Evolutionary conservation across 495 filamentous ascomycete genomes (phyloP).

Genomic region (Venustampulla echinocandica): DNA sequence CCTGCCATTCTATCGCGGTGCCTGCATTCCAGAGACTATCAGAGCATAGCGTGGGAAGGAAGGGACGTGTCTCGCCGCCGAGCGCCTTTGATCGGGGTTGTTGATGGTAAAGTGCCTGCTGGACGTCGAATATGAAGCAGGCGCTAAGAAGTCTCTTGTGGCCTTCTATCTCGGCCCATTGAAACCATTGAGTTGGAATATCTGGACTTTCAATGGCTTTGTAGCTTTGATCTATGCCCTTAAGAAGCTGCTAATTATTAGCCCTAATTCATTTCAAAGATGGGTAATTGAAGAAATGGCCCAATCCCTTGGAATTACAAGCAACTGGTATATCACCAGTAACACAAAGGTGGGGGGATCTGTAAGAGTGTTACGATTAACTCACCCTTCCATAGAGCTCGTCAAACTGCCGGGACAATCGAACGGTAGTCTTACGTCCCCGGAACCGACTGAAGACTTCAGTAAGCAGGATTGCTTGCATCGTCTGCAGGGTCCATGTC

Average conservation of each 20-base stretch:
- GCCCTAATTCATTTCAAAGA: too few relatives aligned
- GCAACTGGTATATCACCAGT: too few relatives aligned
- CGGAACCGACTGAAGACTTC: slow-evolving; percentile 46
- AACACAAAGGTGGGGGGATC: too few relatives aligned
- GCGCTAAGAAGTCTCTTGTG: slow-evolving; percentile 39
- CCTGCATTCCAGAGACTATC: slow-evolving; percentile 20
- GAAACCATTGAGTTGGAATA: slow-evolving; percentile 27
- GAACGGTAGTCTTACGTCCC: slow-evolving; percentile 35
- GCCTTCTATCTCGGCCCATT: slow-evolving; percentile 40
- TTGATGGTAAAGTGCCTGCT: slow-evolving; percentile 41
- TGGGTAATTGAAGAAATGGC: too few relatives aligned
- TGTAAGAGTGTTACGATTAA: slow-evolving; percentile 25
- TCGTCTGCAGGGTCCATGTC: slow-evolving; percentile 32
- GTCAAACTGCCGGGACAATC: slow-evolving; percentile 39
- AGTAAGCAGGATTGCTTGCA: slow-evolving; percentile 48
- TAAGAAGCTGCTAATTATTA: too few relatives aligned
- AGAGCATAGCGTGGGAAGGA: slow-evolving; percentile 14
- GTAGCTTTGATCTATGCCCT: neutral
- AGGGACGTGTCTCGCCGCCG: neutral
- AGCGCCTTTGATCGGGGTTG: slow-evolving; percentile 24
- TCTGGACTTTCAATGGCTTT: neutral
- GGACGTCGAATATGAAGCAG: slow-evolving; percentile 44
- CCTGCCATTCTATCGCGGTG: slow-evolving; percentile 18
- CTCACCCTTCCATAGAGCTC: slow-evolving; percentile 44
- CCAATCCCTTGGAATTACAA: too few relatives aligned